phyloP scores from a whole-genome alignment of 2,329 filamentous ascomycete genomes.

The Cordyceps tenuipes region DNA sequence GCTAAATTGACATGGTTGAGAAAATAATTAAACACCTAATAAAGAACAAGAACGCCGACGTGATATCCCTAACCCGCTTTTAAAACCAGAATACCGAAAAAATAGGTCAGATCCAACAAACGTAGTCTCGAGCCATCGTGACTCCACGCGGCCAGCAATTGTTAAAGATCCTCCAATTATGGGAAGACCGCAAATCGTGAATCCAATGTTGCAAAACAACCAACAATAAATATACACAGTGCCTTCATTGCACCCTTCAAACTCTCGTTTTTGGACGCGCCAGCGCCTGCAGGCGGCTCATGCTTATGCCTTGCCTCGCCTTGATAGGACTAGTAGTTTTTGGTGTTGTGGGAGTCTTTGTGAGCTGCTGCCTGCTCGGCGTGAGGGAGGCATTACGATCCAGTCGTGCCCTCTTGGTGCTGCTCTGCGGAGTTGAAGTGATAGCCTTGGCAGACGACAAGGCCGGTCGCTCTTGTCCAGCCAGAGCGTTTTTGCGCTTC shows the following conservation, averaged over 20 bases:
- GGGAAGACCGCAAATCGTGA: not conserved
- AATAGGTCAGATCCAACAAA: not conserved
- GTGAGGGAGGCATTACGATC: slow-evolving; percentile 20
- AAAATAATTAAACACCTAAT: not conserved
- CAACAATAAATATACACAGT: slow-evolving; percentile 9
- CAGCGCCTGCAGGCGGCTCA: slow-evolving; percentile 54
- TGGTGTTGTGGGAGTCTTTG: slow-evolving; percentile 16
- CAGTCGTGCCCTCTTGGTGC: slow-evolving; percentile 28
- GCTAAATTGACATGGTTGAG: not conserved
- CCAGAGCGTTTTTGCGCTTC: slow-evolving; percentile 45
- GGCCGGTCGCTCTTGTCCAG: slow-evolving; percentile 42
- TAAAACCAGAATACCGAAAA: not conserved
- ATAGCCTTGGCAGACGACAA: slow-evolving; percentile 42
- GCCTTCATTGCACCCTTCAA: slow-evolving; percentile 18
- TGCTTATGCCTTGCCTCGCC: slow-evolving; percentile 44
- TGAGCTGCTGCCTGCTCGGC: slow-evolving; percentile 11
- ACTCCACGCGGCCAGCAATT: not conserved
- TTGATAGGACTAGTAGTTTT: slow-evolving; percentile 37
- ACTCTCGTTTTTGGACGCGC: slow-evolving; percentile 50
- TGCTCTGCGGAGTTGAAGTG: slow-evolving; percentile 25
- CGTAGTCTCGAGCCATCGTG: not conserved
- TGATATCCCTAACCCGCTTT: slow-evolving; percentile 3
- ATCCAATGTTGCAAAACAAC: not conserved
- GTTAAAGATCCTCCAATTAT: not conserved
- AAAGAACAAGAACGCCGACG: slow-evolving; percentile 4